These are phyloP conservation scores for Hirsutella minnesotensis DNA, from an alignment of 2,329 filamentous ascomycete genomes.

Conservation along the genomic window DNA sequence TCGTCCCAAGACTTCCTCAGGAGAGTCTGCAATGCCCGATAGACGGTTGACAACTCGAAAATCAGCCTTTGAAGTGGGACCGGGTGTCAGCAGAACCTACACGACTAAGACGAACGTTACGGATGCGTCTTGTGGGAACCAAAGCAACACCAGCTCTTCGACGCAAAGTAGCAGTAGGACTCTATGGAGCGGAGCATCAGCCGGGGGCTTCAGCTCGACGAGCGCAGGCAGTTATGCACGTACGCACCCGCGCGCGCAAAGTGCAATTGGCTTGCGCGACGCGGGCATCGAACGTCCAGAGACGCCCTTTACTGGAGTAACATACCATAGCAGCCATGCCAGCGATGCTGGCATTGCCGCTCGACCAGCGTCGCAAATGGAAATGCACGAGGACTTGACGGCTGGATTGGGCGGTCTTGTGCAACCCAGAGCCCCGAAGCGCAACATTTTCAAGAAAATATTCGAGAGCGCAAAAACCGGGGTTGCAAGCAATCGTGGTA, in stretches of 20 bases:
- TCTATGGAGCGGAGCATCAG: slow-evolving; percentile 88
- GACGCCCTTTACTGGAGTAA: slow-evolving; percentile 64
- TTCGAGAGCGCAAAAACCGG: slow-evolving; percentile 89
- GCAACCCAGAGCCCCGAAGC: slow-evolving; percentile 65
- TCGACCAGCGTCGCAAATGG: slow-evolving; percentile 53
- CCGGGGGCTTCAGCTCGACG: slow-evolving; percentile 83
- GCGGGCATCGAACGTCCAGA: slow-evolving; percentile 44
- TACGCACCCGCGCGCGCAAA: slow-evolving; percentile 54
- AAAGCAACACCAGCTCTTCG: slow-evolving; percentile 61
- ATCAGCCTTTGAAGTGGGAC: slow-evolving; percentile 67
- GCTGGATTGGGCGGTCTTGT: slow-evolving; percentile 68
- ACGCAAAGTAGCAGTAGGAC: slow-evolving; percentile 73
- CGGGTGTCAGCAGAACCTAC: slow-evolving; percentile 63
- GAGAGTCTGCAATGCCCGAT: slow-evolving; percentile 25
- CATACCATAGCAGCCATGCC: slow-evolving; percentile 82
- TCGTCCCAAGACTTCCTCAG: slow-evolving; percentile 48
- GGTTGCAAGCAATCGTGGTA: slow-evolving; percentile 78
- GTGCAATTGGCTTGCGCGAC: slow-evolving; percentile 50
- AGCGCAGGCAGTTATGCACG: slow-evolving; percentile 89
- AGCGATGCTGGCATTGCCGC: slow-evolving; percentile 34
- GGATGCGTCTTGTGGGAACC: slow-evolving; percentile 60
- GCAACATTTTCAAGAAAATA: slow-evolving; percentile 91
- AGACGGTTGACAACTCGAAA: slow-evolving; percentile 51
- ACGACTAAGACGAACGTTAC: slow-evolving; percentile 83
- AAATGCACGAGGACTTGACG: slow-evolving; percentile 52